These are phyloP conservation scores for Boletus subcaerulescens DNA, from an alignment of 768 basidiomycete genomes.

Conservation along the genomic window DNA sequence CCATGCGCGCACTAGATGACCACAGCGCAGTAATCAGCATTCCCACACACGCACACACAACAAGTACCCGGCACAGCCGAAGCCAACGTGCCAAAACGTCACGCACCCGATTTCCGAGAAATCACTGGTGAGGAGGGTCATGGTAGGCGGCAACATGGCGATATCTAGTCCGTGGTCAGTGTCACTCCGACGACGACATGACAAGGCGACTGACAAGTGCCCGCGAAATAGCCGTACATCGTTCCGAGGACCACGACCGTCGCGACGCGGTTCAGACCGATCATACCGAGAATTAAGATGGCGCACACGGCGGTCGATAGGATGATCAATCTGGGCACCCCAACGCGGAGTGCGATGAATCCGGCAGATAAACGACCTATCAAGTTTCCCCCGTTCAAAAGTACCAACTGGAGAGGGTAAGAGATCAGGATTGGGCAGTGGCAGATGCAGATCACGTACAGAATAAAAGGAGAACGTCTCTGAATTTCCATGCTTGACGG, in stretches of 20 bases:
- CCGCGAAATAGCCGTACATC: conserved; percentile 48
- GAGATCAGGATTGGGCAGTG: background rate
- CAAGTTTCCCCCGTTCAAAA: conserved; percentile 50
- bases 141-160: conserved; percentile 38
- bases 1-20: conserved; percentile 26
- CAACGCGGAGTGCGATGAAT: conserved; percentile 40
- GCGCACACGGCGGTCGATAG: conserved; percentile 31
- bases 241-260: conserved; percentile 39
- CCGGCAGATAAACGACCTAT: conserved; percentile 51
- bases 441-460: conserved; percentile 28
- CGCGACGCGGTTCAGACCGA: conserved; percentile 35
- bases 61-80: too few species aligned
- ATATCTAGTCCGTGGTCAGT: conserved; percentile 30
- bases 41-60: background rate
- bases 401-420: conserved; percentile 37
- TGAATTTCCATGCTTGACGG: conserved; percentile 44
- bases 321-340: conserved; percentile 43
- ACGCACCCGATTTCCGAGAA: conserved; percentile 52
- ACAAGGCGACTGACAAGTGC: conserved; percentile 32
- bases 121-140: conserved; percentile 42
- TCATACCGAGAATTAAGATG: conserved; percentile 42
- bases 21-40: background rate
- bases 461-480: conserved; percentile 55
- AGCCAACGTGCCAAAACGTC: background rate
- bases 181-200: background rate